Conservation (phyloP, 1,284 basidiomycete species). For the Sparassis latifolia region DNA sequence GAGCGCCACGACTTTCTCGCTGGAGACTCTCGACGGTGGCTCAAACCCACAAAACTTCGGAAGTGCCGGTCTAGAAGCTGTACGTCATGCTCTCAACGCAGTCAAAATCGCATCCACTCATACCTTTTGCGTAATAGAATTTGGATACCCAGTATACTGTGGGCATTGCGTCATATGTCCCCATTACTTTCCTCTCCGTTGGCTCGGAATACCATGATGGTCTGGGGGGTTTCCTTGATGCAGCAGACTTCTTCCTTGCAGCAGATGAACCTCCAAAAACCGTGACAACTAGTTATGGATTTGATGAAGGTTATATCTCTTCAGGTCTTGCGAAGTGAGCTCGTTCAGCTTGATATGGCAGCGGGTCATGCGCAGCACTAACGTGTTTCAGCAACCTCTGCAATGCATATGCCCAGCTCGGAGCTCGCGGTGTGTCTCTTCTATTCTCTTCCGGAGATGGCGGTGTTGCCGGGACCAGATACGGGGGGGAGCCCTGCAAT, state of each 20-base stretch:
- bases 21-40: constrained; percentile 50
- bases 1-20: constrained; percentile 43
- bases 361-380: constrained; percentile 2
- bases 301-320: constrained; percentile 17
- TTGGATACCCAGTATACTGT: constrained; percentile 60
- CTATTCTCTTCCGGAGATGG: constrained; percentile 62
- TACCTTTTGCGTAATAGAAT: constrained; percentile 23
- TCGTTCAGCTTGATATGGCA: constrained; percentile 22
- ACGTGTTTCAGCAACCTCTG: constrained; percentile 33
- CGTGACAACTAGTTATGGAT: constrained; percentile 36
- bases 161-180: constrained; percentile 31
- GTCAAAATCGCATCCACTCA: neutral
- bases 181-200: constrained; percentile 36
- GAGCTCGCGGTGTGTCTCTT: constrained; percentile 50
- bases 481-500: constrained; percentile 38
- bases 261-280: constrained; percentile 37
- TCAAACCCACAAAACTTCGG: constrained; percentile 36
- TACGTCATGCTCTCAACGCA: constrained; percentile 6
- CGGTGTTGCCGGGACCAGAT: constrained; percentile 58
- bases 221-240: constrained; percentile 18
- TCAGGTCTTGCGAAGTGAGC: constrained; percentile 48
- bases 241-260: constrained; percentile 22
- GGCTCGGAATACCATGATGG: constrained; percentile 26
- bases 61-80: constrained; percentile 14
- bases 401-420: constrained; percentile 54